Evolutionary conservation across 2,329 filamentous ascomycete genomes (phyloP).

Genomic region (Hypoxylon sp.): DNA sequence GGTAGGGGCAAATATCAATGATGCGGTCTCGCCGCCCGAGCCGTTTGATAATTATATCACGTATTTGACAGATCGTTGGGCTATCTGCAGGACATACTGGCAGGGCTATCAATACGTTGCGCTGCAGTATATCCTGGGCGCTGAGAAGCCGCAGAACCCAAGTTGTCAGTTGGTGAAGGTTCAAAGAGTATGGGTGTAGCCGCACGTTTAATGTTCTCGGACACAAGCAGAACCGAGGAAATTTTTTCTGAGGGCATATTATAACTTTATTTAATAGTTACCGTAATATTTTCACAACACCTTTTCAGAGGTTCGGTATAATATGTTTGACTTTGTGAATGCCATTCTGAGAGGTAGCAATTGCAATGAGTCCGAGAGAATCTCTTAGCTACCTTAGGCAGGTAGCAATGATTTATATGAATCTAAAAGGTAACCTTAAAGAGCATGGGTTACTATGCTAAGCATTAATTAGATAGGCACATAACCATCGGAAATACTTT

Average conservation of each 20-base stretch:
- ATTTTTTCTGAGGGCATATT: neutral
- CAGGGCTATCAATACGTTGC: slow-evolving; percentile 43
- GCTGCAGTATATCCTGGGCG: slow-evolving; percentile 44
- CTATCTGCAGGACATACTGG: slow-evolving; percentile 44
- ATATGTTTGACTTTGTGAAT: neutral
- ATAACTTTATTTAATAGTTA: neutral
- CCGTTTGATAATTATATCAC: slow-evolving; percentile 37
- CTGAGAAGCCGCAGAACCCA: slow-evolving; percentile 43
- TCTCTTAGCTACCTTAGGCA: neutral
- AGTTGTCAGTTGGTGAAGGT: slow-evolving; percentile 43
- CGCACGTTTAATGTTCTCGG: neutral
- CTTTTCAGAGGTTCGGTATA: neutral
- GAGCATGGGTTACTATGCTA: too few relatives aligned
- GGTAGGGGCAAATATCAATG: slow-evolving; percentile 39
- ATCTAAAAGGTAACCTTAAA: neutral
- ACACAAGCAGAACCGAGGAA: neutral
- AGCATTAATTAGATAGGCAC: too few relatives aligned
- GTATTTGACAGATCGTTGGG: slow-evolving; percentile 42
- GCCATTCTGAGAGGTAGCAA: neutral
- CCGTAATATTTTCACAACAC: neutral
- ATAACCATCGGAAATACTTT: too few relatives aligned
- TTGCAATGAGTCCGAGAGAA: neutral
- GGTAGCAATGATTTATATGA: neutral
- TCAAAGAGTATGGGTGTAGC: slow-evolving; percentile 36
- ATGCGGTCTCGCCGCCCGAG: slow-evolving; percentile 36